A percentile compares a stretch with the other conserved stretches of the same genome.
Evolutionary conservation across 345 rosid species (phyloP).

Genomic region (Linum trigynum): DNA sequence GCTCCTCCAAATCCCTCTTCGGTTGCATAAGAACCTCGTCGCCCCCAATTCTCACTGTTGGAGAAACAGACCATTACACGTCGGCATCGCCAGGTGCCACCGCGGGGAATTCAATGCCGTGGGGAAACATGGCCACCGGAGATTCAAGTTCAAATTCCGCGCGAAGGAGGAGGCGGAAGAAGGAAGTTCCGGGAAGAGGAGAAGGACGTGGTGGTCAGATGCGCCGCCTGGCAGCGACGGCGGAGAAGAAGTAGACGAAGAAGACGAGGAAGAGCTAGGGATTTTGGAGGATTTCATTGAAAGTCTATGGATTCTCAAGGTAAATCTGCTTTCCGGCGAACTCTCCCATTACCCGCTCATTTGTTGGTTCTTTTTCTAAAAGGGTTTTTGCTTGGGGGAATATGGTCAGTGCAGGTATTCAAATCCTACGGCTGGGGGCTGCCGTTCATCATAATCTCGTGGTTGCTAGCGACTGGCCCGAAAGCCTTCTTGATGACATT

Average conservation of each 20-base stretch:
- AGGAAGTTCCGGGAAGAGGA: constrained; percentile 10
- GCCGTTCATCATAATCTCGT: constrained; percentile 35
- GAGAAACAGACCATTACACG: neutral
- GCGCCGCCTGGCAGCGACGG: constrained; percentile 2
- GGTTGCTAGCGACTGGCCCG: constrained; percentile 43
- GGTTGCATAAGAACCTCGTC: neutral
- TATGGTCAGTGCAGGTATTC: constrained; percentile 35
- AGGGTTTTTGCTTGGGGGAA: constrained; percentile 1
- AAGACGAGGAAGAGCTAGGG: constrained; percentile 9
- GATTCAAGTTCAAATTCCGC: constrained; percentile 14
- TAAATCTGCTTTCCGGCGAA: neutral
- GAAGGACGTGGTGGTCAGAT: constrained; percentile 28
- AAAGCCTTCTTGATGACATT: constrained; percentile 42
- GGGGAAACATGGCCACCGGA: constrained; percentile 7
- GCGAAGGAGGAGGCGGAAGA: constrained; percentile 11
- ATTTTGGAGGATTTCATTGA: constrained; percentile 32
- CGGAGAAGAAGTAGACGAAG: constrained; percentile 12
- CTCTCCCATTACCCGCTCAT: neutral
- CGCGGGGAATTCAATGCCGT: constrained; percentile 31
- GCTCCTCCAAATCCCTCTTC: neutral
- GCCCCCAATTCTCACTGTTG: neutral
- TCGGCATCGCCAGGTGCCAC: neutral
- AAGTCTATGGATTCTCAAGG: constrained; percentile 40
- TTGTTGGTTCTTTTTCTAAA: neutral
- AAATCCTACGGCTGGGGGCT: constrained; percentile 52